These are phyloP conservation scores for Paramecium octaurelia DNA, from an alignment of 73 alveolate genomes.

Conservation along the genomic window DNA sequence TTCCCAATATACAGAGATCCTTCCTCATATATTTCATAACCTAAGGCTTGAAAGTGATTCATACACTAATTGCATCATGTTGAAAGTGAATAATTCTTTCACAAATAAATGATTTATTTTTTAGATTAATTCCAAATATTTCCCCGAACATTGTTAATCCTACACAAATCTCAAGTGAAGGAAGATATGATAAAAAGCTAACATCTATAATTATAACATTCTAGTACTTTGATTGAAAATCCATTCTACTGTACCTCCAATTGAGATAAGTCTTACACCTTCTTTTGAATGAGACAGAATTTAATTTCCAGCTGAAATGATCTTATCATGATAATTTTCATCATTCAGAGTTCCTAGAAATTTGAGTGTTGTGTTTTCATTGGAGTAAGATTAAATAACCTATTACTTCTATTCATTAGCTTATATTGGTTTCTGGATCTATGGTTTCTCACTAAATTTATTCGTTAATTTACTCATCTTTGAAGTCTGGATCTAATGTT, in stretches of 20 bases:
- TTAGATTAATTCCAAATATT: slow-evolving; percentile 10
- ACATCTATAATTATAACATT: background rate
- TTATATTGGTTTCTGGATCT: background rate
- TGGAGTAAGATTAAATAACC: background rate
- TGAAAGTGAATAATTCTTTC: background rate
- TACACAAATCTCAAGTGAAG: background rate
- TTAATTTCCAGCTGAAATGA: background rate
- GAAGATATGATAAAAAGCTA: background rate
- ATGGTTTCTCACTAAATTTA: background rate
- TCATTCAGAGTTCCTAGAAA: background rate
- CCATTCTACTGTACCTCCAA: background rate
- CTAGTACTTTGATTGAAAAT: background rate
- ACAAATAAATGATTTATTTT: background rate
- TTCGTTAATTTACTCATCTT: background rate
- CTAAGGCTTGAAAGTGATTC: background rate
- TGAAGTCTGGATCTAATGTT: background rate
- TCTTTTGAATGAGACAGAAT: background rate
- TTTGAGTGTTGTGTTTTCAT: background rate
- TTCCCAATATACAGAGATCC: background rate
- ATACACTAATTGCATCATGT: background rate
- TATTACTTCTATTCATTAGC: background rate
- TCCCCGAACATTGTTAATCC: background rate
- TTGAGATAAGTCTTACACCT: background rate
- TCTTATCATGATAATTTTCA: background rate
- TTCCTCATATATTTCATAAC: slow-evolving; percentile 42